phyloP scores from a whole-genome alignment of 805 yeast genomes.

The Ogataea philodendri region DNA sequence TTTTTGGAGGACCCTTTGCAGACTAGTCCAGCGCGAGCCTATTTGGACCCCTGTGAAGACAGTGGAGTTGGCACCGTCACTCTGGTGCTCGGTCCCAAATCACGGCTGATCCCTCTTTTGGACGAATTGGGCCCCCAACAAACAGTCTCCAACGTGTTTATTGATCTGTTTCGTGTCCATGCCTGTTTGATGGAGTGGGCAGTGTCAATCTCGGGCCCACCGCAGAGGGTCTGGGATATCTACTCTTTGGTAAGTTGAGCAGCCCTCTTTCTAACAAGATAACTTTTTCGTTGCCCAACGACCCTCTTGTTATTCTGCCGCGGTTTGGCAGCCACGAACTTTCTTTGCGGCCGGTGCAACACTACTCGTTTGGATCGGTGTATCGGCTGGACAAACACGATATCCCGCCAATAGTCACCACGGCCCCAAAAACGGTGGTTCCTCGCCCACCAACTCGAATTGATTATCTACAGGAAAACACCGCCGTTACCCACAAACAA shows the following conservation, averaged over 20 bases:
- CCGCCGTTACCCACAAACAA: not conserved
- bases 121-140: slow-evolving; percentile 1
- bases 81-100: not conserved
- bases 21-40: no score
- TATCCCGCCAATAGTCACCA: not conserved
- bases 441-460: slow-evolving; percentile 4
- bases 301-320: slow-evolving; percentile 5
- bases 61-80: not conserved
- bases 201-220: slow-evolving; percentile 3
- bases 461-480: slow-evolving; percentile 2
- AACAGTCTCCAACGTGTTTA: not conserved
- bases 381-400: not conserved
- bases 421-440: no score
- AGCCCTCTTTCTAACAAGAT: slow-evolving; percentile 3
- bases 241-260: slow-evolving; percentile 2
- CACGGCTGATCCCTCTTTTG: not conserved
- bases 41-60: no score
- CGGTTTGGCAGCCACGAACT: slow-evolving; percentile 2
- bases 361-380: slow-evolving; percentile 6
- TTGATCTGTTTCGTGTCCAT: slow-evolving; percentile 1
- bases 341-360: not conserved
- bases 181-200: slow-evolving; percentile 4
- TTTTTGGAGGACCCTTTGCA: no score
- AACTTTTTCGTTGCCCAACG: slow-evolving; percentile 1
- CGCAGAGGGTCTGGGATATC: not conserved